phyloP scores from a whole-genome alignment of 139 green algal genomes.

The Astrephomene gubernaculifera region DNA sequence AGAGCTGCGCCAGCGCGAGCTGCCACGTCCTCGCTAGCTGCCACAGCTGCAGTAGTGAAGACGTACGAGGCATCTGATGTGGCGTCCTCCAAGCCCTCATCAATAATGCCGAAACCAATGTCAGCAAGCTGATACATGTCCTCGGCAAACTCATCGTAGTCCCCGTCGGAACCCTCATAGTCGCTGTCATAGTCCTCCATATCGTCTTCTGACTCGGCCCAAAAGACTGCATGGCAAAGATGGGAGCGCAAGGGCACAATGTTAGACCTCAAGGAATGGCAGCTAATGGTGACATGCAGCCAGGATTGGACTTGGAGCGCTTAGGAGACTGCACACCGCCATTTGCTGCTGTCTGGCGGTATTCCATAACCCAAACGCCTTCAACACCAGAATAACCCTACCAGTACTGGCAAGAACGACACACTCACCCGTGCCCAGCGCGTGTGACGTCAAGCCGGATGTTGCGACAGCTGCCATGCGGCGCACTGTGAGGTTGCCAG shows the following conservation, averaged over 20 bases:
- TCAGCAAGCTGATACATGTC: neutral
- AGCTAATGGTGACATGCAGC: too few species aligned
- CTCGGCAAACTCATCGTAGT: neutral
- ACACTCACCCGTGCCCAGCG: conserved; percentile 17
- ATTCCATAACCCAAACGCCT: too few species aligned
- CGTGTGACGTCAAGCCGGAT: conserved; percentile 9
- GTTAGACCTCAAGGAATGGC: too few species aligned
- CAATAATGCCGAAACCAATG: neutral
- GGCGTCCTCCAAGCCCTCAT: neutral
- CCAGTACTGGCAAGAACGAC: too few species aligned
- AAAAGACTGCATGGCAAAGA: conserved; percentile 17
- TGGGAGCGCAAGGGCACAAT: too few species aligned
- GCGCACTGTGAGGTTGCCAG: conserved; percentile 11
- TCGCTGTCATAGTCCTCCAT: neutral
- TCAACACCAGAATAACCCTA: too few species aligned
- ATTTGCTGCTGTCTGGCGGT: too few species aligned
- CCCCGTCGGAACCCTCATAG: neutral
- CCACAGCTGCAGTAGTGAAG: neutral
- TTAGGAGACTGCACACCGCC: too few species aligned
- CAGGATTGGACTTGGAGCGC: too few species aligned
- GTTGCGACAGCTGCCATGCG: neutral
- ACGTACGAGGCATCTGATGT: neutral
- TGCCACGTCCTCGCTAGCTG: too few species aligned
- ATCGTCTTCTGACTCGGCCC: conserved; percentile 24
- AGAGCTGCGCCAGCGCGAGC: neutral